Base-by-base conservation (phyloP, 352 stramenopile genomes). In the Phytophthora pini region DNA sequence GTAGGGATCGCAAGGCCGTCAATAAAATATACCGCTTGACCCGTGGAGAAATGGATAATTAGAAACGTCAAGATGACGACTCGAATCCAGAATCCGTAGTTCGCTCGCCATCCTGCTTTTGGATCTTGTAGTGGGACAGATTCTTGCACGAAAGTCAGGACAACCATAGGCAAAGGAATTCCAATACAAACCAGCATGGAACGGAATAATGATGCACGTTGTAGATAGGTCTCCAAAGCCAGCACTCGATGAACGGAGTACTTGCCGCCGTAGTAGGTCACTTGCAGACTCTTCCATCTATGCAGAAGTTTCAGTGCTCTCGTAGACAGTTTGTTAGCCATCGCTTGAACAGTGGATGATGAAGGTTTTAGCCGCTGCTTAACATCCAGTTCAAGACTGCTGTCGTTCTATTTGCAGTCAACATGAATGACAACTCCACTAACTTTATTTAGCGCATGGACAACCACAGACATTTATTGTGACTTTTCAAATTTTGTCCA, bases 211-310 rank as follows among this genome's bases (percentile, higher is more conserved):
- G 65, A 69, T 31, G 47, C 40, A 3, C 11, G 26, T 3, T 43
- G 40, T 4, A 34, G 15, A 15, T 65, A 69, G 3, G 54, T 34
- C 2, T 73, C 52, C 12, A 73, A 38, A 8, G 53, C 65, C 0
- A 68, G n/a, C 4, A 73, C 24, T 22, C 65, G 59, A 34, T 73
- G 50, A 7, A 73, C 61, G 1, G 65, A 73, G 41, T 61, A 73
- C 22, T 68, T 68, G 26, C 53, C 53, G 12, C 65, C 58, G 10
- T 54, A 64, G n/a, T 65, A 64, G 29, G 52, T 69, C 20, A 73
- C 41, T 44, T 73, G 51, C 5, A 70, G 4, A 6, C 22, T 38
- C 34, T 55, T 51, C 45, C 49, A 67, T n/a, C 24, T 26, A 17
- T 22, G 24, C 40, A 48, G 20, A 8, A 67, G 24, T 27, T 44